These are phyloP conservation scores for Diversispora epigaea DNA, from an alignment of 192 early-diverging fungal species.

Conservation along the genomic window DNA sequence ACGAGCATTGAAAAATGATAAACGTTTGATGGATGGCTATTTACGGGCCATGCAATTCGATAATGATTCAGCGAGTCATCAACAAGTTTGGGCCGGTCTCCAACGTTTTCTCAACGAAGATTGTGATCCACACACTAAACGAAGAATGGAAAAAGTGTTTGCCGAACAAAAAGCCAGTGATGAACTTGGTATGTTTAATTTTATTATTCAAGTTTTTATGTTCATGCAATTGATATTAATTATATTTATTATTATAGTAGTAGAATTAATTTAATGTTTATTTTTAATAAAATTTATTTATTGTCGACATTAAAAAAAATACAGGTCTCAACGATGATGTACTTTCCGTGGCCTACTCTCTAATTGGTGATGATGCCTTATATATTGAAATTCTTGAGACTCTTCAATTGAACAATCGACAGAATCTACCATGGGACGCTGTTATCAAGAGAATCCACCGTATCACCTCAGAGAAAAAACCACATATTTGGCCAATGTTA, in stretches of 20 bases:
- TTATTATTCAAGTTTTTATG: neutral
- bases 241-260: too few species aligned
- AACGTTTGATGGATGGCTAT: conserved; percentile 39
- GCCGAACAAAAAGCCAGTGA: conserved; percentile 44
- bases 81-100: conserved; percentile 45
- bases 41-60: conserved; percentile 45
- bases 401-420: conserved; percentile 43
- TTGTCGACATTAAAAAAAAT: neutral
- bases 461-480: conserved; percentile 35
- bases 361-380: conserved; percentile 41
- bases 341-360: conserved; percentile 34
- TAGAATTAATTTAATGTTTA: too few species aligned
- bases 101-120: conserved; percentile 41
- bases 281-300: too few species aligned
- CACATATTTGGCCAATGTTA: conserved; percentile 36
- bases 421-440: conserved; percentile 45
- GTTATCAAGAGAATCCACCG: conserved; percentile 38
- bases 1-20: conserved; percentile 34
- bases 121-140: conserved; percentile 31
- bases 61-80: conserved; percentile 43
- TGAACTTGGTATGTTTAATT: conserved; percentile 38
- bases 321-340: conserved; percentile 37
- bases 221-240: neutral
- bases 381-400: conserved; percentile 46
- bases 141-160: conserved; percentile 42